phyloP scores from a whole-genome alignment of 805 yeast genomes.

The Jamesozyma gamospora region DNA sequence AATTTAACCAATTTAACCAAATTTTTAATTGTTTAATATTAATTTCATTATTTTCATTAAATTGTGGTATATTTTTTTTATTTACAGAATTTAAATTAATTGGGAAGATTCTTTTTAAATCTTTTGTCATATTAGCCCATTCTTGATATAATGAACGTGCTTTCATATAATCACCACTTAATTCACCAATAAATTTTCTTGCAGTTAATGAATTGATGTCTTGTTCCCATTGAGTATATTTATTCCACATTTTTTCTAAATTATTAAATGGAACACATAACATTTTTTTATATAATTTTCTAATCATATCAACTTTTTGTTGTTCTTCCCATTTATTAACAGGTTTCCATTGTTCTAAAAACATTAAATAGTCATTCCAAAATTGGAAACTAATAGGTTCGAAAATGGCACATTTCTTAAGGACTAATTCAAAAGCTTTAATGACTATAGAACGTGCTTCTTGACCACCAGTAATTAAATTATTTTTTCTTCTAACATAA shows the following conservation, averaged over 20 bases:
- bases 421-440: constrained; percentile 77
- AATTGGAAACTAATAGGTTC: constrained; percentile 63
- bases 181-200: constrained; percentile 73
- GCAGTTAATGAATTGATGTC: constrained; percentile 66
- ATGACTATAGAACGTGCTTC: constrained; percentile 62
- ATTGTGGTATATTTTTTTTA: constrained; percentile 22
- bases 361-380: constrained; percentile 78
- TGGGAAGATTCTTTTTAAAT: constrained; percentile 35
- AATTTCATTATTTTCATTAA: constrained; percentile 8
- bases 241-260: constrained; percentile 72
- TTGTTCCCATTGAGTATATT: constrained; percentile 76
- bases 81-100: constrained; percentile 19
- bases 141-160: constrained; percentile 72
- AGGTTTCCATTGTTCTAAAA: constrained; percentile 70
- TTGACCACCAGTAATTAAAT: constrained; percentile 73
- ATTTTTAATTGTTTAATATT: constrained; percentile 33
- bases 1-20: constrained; percentile 70
- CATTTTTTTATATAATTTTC: constrained; percentile 62
- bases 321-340: constrained; percentile 75
- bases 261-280: constrained; percentile 67
- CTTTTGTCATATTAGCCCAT: constrained; percentile 48
- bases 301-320: constrained; percentile 63
- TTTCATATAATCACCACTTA: constrained; percentile 75
- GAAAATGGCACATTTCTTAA: constrained; percentile 58
- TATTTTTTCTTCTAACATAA: constrained; percentile 59